These are phyloP conservation scores for Phytophthora crassamura DNA, from an alignment of 352 stramenopile genomes.

Conservation along the genomic window DNA sequence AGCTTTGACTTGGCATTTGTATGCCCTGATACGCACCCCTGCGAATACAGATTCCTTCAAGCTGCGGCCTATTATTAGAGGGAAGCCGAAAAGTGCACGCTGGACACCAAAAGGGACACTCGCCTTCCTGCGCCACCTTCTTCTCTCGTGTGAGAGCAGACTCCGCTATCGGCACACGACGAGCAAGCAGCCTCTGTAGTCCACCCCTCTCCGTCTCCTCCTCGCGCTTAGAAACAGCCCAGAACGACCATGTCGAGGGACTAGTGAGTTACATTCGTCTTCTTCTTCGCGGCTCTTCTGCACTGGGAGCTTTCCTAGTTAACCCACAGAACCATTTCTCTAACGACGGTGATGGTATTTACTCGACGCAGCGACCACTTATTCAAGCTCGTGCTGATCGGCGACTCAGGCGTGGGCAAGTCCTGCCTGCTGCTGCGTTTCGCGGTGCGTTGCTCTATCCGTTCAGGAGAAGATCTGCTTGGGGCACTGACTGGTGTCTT, in stretches of 20 bases:
- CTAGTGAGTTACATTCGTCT: constrained; percentile 55
- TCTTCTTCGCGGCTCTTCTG: constrained; percentile 10
- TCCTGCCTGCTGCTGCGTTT: constrained; percentile 98
- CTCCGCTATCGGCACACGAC: background rate
- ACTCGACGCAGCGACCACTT: constrained; percentile 85
- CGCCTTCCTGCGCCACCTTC: constrained; percentile 19
- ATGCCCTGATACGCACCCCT: constrained; percentile 27
- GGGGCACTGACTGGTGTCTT: constrained; percentile 5
- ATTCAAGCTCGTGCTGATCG: constrained; percentile 99
- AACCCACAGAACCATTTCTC: background rate
- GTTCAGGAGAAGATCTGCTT: background rate
- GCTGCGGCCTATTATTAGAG: constrained; percentile 33
- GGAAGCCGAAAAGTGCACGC: constrained; percentile 14
- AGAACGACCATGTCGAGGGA: constrained; percentile 73
- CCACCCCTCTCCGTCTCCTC: constrained; percentile 6
- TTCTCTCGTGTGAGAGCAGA: constrained; percentile 17
- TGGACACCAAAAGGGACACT: constrained; percentile 13
- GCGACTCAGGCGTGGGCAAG: constrained; percentile 98
- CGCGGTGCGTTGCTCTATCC: constrained; percentile 68
- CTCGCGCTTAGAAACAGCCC: constrained; percentile 4
- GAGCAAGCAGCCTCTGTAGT: constrained; percentile 2
- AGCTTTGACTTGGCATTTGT: constrained; percentile 22
- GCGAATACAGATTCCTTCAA: constrained; percentile 36
- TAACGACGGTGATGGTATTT: constrained; percentile 21
- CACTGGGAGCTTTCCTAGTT: background rate